Conservation (phyloP, 345 rosid genomes). For the Odontarrhena argentea region DNA sequence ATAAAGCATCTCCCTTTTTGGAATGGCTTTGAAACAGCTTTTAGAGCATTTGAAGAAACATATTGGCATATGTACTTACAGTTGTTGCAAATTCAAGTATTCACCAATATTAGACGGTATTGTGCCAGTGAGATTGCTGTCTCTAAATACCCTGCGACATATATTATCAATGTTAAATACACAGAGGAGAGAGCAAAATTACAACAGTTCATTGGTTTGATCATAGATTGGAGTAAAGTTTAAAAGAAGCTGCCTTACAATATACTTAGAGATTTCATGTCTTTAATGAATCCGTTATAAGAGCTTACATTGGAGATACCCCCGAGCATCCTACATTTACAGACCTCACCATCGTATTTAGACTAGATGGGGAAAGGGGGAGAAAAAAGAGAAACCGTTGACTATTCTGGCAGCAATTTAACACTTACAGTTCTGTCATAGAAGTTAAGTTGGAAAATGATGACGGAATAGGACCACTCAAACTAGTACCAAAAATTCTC, state of each 20-base stretch:
- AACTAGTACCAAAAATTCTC: conserved; percentile 60
- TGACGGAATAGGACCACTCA: conserved; percentile 66
- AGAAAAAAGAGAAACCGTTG: conserved; percentile 10
- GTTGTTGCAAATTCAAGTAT: conserved; percentile 47
- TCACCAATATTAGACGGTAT: conserved; percentile 64
- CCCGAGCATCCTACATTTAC: conserved; percentile 58
- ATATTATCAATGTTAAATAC: conserved; percentile 22
- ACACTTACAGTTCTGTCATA: conserved; percentile 61
- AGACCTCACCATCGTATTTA: neutral
- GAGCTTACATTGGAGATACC: conserved; percentile 61
- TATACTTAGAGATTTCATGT: conserved; percentile 49
- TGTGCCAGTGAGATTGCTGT: conserved; percentile 53
- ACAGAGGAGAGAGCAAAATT: neutral
- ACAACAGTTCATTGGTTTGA: neutral
- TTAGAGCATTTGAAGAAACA: conserved; percentile 8
- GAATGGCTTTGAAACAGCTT: neutral
- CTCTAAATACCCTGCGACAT: conserved; percentile 55
- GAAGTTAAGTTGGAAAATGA: conserved; percentile 55
- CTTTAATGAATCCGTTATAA: conserved; percentile 52
- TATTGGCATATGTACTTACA: conserved; percentile 49
- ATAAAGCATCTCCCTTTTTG: conserved; percentile 9
- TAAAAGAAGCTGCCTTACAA: conserved; percentile 47
- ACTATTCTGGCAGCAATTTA: conserved; percentile 3
- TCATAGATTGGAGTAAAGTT: conserved; percentile 21
- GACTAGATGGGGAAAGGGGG: neutral